phyloP scores from a whole-genome alignment of 345 rosid genomes.

The Kernera saxatilis region DNA sequence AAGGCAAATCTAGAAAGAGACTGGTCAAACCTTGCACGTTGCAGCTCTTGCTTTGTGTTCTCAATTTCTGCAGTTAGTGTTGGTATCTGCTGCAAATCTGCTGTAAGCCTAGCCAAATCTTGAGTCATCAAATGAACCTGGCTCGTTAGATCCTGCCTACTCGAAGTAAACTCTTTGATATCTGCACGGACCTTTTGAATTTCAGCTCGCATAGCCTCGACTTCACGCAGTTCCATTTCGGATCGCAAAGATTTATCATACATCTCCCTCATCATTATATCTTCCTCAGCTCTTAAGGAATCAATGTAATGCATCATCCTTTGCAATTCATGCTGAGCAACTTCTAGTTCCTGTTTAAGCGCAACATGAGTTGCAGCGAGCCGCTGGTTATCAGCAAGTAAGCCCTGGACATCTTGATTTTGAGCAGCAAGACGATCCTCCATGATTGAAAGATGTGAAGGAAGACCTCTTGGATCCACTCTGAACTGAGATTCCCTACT shows the following conservation, averaged over 20 bases:
- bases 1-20: background rate
- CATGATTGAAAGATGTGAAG: slow-evolving; percentile 56
- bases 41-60: slow-evolving; percentile 80
- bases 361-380: slow-evolving; percentile 92
- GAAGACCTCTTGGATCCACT: slow-evolving; percentile 54
- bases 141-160: slow-evolving; percentile 60
- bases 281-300: slow-evolving; percentile 65
- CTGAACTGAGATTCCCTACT: slow-evolving; percentile 54
- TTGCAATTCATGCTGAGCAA: slow-evolving; percentile 70
- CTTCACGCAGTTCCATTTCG: slow-evolving; percentile 63
- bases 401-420: slow-evolving; percentile 81
- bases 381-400: slow-evolving; percentile 81
- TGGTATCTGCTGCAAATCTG: slow-evolving; percentile 73
- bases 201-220: slow-evolving; percentile 62
- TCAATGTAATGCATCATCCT: slow-evolving; percentile 59
- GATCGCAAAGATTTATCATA: slow-evolving; percentile 62
- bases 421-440: slow-evolving; percentile 80
- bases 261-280: slow-evolving; percentile 80
- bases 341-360: slow-evolving; percentile 87
- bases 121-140: slow-evolving; percentile 68
- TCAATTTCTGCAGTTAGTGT: slow-evolving; percentile 69
- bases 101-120: slow-evolving; percentile 62
- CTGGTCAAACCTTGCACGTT: slow-evolving; percentile 63
- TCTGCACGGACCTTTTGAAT: slow-evolving; percentile 59
- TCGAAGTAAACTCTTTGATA: slow-evolving; percentile 65